Conservation (phyloP, 345 rosid genomes). For the Eucalyptus cloeziana region DNA sequence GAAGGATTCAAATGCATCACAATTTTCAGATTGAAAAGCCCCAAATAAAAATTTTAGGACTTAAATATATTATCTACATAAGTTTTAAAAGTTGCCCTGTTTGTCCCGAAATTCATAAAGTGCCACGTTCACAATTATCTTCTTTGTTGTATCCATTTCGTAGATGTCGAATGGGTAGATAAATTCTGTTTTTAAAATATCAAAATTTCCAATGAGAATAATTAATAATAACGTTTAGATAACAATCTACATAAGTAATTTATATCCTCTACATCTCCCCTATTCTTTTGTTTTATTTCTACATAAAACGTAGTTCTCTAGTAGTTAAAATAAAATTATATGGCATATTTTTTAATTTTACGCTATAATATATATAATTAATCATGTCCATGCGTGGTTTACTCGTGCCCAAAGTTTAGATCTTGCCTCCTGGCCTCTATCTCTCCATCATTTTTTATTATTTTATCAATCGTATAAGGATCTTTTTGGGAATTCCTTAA, state of each 20-base stretch:
- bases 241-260: neutral
- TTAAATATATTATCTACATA: neutral
- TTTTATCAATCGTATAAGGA: neutral
- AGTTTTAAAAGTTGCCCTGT: neutral
- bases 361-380: neutral
- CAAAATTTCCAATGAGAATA: neutral
- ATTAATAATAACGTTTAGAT: neutral
- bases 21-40: neutral
- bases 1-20: neutral
- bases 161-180: neutral
- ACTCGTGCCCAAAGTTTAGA: neutral
- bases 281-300: neutral
- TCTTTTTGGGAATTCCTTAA: neutral
- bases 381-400: neutral
- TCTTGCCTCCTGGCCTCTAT: neutral
- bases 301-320: neutral
- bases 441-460: neutral
- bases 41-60: neutral
- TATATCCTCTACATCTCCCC: neutral
- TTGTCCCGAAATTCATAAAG: neutral
- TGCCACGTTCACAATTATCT: neutral
- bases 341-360: neutral
- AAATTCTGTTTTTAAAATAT: neutral
- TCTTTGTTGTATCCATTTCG: neutral
- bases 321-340: neutral